phyloP scores from a whole-genome alignment of 805 yeast species.

The Ogataea pilisensis region DNA sequence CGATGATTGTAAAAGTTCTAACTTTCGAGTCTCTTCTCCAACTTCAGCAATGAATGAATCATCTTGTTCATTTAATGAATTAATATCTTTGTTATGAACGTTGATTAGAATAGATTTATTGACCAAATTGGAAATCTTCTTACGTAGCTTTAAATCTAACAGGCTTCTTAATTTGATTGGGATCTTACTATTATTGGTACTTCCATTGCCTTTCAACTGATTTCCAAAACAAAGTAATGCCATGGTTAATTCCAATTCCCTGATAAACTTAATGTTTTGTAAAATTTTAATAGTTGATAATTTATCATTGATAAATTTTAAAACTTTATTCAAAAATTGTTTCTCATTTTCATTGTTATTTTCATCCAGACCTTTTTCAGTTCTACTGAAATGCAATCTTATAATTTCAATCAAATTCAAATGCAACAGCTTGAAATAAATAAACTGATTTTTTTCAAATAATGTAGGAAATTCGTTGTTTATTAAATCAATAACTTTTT shows the following conservation, averaged over 20 bases:
- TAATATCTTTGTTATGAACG: constrained; percentile 21
- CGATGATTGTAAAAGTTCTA: neutral
- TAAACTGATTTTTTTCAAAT: constrained; percentile 55
- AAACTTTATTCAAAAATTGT: constrained; percentile 48
- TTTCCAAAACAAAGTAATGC: constrained; percentile 60
- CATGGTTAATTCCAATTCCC: constrained; percentile 79
- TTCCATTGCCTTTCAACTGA: constrained; percentile 16
- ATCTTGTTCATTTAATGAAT: constrained; percentile 9
- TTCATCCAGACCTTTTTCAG: no score
- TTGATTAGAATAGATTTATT: constrained; percentile 58
- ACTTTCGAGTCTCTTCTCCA: constrained; percentile 16
- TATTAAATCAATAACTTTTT: constrained; percentile 51
- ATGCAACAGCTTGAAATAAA: constrained; percentile 71
- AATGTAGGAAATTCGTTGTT: constrained; percentile 60
- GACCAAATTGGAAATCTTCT: constrained; percentile 64
- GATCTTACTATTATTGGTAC: constrained; percentile 33
- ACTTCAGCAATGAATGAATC: constrained; percentile 7
- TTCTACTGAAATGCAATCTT: constrained; percentile 40
- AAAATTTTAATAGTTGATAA: constrained; percentile 28
- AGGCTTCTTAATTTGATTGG: constrained; percentile 54
- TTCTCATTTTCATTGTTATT: constrained; percentile 33
- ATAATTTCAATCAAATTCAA: constrained; percentile 80
- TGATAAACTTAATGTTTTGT: constrained; percentile 50
- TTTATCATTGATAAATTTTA: constrained; percentile 58
- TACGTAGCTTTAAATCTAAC: constrained; percentile 56